Evolutionary conservation across 2,329 filamentous ascomycete genomes (phyloP).

Genomic region (Xylariaceae sp.): DNA sequence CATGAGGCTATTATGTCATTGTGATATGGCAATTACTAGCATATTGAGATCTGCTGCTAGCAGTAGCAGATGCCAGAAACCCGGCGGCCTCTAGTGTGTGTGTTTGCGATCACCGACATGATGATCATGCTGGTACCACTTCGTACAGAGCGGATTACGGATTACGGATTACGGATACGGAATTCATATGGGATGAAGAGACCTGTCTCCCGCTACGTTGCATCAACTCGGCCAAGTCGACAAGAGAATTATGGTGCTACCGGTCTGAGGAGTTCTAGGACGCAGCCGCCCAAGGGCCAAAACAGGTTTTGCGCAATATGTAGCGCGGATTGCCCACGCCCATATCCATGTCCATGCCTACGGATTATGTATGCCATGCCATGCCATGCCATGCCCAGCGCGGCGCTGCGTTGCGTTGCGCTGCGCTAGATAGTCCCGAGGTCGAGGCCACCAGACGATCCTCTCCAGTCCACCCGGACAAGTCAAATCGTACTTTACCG

Average conservation of each 20-base stretch:
- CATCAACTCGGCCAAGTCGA: constrained; percentile 5
- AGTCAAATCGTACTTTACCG: constrained; percentile 2
- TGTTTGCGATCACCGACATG: background rate
- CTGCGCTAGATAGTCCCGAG: constrained; percentile 10
- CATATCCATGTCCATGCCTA: too few species aligned
- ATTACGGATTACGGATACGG: background rate
- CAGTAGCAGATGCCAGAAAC: background rate
- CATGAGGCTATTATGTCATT: constrained; percentile 10
- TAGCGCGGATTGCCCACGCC: too few species aligned
- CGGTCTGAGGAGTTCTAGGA: constrained; percentile 3
- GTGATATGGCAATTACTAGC: background rate
- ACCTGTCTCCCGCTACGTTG: background rate
- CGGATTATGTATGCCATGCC: too few species aligned
- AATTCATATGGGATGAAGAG: constrained; percentile 1
- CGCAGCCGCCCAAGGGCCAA: background rate
- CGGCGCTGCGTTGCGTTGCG: background rate
- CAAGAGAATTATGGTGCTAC: constrained; percentile 2
- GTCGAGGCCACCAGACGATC: constrained; percentile 11
- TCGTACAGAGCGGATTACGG: too few species aligned
- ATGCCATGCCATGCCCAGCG: too few species aligned
- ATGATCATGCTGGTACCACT: too few species aligned
- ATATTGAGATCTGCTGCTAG: constrained; percentile 13
- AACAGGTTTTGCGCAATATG: constrained; percentile 13
- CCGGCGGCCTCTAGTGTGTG: background rate
- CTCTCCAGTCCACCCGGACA: background rate